Evolutionary conservation across 148 eudicot genomes (phyloP).

Genomic region (Arctostaphylos glauca): DNA sequence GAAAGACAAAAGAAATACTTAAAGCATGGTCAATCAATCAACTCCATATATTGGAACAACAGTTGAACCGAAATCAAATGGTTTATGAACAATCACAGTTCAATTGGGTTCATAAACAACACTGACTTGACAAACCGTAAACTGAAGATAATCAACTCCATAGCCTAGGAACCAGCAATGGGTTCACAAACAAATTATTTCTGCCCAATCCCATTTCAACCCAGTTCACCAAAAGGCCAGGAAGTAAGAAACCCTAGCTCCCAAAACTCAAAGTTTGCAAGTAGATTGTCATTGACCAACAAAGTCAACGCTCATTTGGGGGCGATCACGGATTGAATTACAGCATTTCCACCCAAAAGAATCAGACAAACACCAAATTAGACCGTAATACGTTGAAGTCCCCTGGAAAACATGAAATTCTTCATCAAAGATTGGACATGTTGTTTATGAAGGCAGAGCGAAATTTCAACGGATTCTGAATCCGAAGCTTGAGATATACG

Average conservation of each 20-base stretch:
- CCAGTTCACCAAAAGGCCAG: not conserved
- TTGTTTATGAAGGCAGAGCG: not conserved
- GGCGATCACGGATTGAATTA: not conserved
- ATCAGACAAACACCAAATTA: not conserved
- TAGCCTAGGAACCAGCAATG: not conserved
- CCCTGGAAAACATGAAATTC: not conserved
- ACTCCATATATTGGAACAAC: not conserved
- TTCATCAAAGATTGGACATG: not conserved
- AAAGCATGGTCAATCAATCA: not conserved
- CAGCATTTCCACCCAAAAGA: not conserved
- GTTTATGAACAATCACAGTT: not conserved
- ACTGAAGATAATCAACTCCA: not conserved
- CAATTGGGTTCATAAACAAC: not conserved
- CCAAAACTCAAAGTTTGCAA: not conserved
- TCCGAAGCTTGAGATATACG: not conserved
- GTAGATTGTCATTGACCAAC: not conserved
- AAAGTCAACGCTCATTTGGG: conserved; percentile 13
- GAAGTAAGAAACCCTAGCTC: conserved; percentile 11
- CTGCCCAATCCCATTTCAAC: not conserved
- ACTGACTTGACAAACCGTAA: not conserved
- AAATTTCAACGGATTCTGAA: not conserved
- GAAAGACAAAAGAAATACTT: not conserved
- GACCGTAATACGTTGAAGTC: not conserved
- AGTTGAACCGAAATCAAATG: not conserved
- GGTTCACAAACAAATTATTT: not conserved